These are phyloP conservation scores for Tricholomella constricta DNA, from an alignment of 768 basidiomycete genomes.

Conservation along the genomic window DNA sequence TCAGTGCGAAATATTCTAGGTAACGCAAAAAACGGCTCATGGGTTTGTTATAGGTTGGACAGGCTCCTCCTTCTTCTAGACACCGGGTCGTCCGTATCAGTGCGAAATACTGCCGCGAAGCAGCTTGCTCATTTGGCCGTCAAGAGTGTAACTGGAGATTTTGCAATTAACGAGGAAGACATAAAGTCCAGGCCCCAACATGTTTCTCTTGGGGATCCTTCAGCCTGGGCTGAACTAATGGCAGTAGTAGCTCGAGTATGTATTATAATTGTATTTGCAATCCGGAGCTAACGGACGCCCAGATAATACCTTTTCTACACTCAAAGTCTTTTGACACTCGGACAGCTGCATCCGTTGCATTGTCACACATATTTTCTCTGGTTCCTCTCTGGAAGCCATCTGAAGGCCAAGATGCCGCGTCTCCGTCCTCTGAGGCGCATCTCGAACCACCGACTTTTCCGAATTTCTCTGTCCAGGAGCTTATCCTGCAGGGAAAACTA, in stretches of 20 bases:
- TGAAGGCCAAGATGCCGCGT: constrained; percentile 32
- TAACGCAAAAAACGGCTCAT: constrained; percentile 1
- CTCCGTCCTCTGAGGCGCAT: constrained; percentile 25
- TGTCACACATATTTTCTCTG: constrained; percentile 83
- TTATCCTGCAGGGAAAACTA: constrained; percentile 74
- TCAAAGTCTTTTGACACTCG: constrained; percentile 94
- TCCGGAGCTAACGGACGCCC: constrained; percentile 14
- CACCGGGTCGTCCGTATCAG: constrained; percentile 87
- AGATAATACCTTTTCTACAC: constrained; percentile 91
- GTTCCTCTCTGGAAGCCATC: constrained; percentile 80
- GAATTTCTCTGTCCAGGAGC: constrained; percentile 72
- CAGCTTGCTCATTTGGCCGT: constrained; percentile 92
- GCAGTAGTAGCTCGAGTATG: constrained; percentile 86
- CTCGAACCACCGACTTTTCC: constrained; percentile 60
- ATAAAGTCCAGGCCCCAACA: constrained; percentile 65
- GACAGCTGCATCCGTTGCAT: constrained; percentile 82
- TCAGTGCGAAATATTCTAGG: constrained; percentile 27
- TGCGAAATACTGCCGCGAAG: constrained; percentile 94
- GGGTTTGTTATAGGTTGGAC: constrained; percentile 70
- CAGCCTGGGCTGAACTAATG: constrained; percentile 90
- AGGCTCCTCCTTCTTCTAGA: constrained; percentile 94
- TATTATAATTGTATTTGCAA: constrained; percentile 10
- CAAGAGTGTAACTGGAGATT: constrained; percentile 82
- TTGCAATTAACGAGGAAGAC: constrained; percentile 73
- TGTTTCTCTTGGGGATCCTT: constrained; percentile 59